A percentile compares a stretch with the other conserved stretches of the same genome.
phyloP scores from a whole-genome alignment of 768 basidiomycete genomes.

The Dacryopinax spathularia region DNA sequence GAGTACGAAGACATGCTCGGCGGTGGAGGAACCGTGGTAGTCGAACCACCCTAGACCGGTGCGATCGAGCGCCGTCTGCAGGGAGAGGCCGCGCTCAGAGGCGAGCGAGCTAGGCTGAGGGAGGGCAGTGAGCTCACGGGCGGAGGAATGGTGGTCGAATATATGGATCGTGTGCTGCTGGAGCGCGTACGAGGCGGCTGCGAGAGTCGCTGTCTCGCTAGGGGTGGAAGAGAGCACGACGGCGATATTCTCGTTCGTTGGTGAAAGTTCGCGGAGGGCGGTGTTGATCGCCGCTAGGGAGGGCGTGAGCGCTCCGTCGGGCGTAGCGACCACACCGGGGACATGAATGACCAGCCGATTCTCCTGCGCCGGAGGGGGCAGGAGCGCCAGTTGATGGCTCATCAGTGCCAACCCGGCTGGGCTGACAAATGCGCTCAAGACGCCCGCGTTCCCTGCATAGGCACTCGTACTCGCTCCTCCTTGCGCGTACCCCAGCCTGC shows the following conservation, averaged over 20 bases:
- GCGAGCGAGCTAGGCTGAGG: constrained; percentile 29
- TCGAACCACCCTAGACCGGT: constrained; percentile 66
- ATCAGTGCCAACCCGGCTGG: constrained; percentile 72
- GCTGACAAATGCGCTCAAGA: constrained; percentile 69
- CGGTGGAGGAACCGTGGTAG: constrained; percentile 51
- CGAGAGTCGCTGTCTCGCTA: constrained; percentile 66
- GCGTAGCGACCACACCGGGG: constrained; percentile 44
- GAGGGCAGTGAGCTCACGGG: constrained; percentile 57
- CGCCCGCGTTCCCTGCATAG: constrained; percentile 42
- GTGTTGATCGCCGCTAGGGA: constrained; percentile 55
- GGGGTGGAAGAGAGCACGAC: constrained; percentile 74
- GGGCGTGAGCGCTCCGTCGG: constrained; percentile 56
- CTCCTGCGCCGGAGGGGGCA: constrained; percentile 46
- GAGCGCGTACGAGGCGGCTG: constrained; percentile 59
- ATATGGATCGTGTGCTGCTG: constrained; percentile 67
- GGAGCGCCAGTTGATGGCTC: constrained; percentile 58
- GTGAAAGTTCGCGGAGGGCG: constrained; percentile 34
- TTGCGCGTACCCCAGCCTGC: constrained; percentile 36
- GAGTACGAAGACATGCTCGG: constrained; percentile 52
- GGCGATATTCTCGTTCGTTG: constrained; percentile 36
- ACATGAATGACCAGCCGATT: constrained; percentile 74
- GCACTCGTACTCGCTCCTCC: constrained; percentile 59
- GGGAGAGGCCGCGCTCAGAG: constrained; percentile 18
- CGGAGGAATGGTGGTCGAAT: constrained; percentile 72
- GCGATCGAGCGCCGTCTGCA: constrained; percentile 38